A percentile compares a stretch with the other conserved stretches of the same genome.
These are phyloP conservation scores for Jatropha curcas DNA, from an alignment of 345 rosid species.

Conservation along the genomic window DNA sequence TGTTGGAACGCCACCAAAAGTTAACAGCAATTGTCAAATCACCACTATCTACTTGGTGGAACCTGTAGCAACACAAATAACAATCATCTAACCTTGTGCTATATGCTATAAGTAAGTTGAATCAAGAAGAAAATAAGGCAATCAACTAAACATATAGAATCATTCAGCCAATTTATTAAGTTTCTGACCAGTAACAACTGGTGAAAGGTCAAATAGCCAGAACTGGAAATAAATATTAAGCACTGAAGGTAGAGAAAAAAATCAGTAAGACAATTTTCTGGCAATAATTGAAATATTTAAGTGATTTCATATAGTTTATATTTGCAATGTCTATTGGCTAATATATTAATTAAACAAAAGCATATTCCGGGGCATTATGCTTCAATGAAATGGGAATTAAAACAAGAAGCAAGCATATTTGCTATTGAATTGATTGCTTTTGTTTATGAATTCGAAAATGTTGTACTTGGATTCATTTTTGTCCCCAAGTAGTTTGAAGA, in stretches of 20 bases:
- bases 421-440: neutral
- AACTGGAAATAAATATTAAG: neutral
- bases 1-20: constrained; percentile 84
- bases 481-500: neutral
- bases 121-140: neutral
- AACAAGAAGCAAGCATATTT: neutral
- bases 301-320: neutral
- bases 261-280: neutral
- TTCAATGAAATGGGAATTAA: neutral
- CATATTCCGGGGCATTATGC: neutral
- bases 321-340: neutral
- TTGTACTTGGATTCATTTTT: neutral
- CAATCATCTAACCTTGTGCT: constrained; percentile 22
- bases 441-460: neutral
- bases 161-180: neutral
- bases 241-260: neutral
- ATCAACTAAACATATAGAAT: neutral
- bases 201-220: neutral
- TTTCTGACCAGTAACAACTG: neutral
- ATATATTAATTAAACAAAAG: neutral
- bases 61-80: constrained; percentile 55
- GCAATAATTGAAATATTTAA: too few species aligned
- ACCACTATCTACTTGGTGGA: constrained; percentile 83
- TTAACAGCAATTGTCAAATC: constrained; percentile 80
- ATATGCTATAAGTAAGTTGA: constrained; percentile 9